phyloP scores from a whole-genome alignment of 1,284 basidiomycete species.

The Caloboletus firmus region DNA sequence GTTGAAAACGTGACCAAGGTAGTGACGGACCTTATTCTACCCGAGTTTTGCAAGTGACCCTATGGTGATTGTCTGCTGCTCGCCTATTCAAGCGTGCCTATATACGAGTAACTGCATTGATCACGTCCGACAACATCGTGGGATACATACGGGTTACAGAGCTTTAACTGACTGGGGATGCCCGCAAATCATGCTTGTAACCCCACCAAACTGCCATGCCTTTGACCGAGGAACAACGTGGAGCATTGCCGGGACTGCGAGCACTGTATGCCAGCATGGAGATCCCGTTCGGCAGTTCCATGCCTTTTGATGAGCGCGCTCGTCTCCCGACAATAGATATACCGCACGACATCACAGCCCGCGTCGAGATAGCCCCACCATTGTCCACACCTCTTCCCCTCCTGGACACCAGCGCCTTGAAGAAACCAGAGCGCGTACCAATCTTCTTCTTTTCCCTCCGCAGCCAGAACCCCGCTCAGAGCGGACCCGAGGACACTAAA shows the following conservation, averaged over 20 bases:
- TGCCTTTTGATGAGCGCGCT: conserved; percentile 10
- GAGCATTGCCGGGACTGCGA: not conserved
- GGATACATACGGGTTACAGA: not conserved
- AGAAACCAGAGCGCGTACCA: conserved; percentile 12
- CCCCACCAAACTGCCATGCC: not conserved
- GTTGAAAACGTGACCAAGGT: no score
- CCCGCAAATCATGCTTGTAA: not conserved
- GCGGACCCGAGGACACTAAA: not conserved
- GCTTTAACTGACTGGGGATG: not conserved
- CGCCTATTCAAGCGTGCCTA: not conserved
- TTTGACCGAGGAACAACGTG: conserved; percentile 11
- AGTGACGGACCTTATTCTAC: no score
- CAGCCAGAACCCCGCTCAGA: not conserved
- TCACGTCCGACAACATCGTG: not conserved
- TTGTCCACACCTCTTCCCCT: conserved; percentile 1
- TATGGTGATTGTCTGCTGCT: not conserved
- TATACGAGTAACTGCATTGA: not conserved
- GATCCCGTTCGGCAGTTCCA: not conserved
- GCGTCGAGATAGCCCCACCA: conserved; percentile 11
- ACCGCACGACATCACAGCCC: conserved; percentile 8
- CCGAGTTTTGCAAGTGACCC: not conserved
- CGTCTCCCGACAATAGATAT: conserved; percentile 4
- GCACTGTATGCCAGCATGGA: not conserved
- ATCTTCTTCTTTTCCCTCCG: conserved; percentile 17
- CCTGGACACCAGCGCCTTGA: conserved; percentile 4